Evolutionary conservation across 1,284 basidiomycete species (phyloP), one percentile per base, ranked within the genome.

Genomic region (Schizopora paradoxa): DNA sequence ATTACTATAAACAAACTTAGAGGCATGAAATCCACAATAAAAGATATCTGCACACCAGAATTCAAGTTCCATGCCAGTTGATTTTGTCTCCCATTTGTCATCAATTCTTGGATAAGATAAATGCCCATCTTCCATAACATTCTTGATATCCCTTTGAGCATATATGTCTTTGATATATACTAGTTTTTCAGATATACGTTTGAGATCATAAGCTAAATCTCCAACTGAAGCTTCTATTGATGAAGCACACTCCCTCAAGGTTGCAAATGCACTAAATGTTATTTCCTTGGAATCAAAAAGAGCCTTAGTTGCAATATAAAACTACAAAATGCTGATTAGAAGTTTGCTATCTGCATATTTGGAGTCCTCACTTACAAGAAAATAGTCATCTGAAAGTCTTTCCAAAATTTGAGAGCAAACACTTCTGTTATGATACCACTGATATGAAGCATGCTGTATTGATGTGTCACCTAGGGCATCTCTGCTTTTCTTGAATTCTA

Each of bases 1-100:
- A 27, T 75, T 56, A 5, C 71, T 72, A 27, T 6, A 21, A 16
- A 38, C 11, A 14, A 29, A 5, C 32, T 22, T 16, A 36, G 2
- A 3, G 16, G 21, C n/a, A 16, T 19, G 13, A 2, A 42, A 18
- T 7, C 2, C 1, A 25, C 3, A 13, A 5, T 0, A 28, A 35
- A 6, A 43, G n/a, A 8, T 1, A 7, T 3, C 6, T 42, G 23
- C 37, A 21, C 14, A 51, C 42, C 48, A 27, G 29, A 53, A 53
- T 39, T 51, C 46, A 13, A 53, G 23, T n/a, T 51, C 41, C 10
- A 38, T 46, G 6, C 52, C 52, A 8, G 45, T 26, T 19, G 27
- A 5, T 4, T 18, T 27, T 10, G 23, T 10, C n/a, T 5, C n/a
- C n/a, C 16, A 16, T 14, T n/a, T n/a, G n/a, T n/a, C n/a, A n/a